Evolutionary conservation across 2,329 filamentous ascomycete genomes (phyloP), one percentile per base, ranked within the genome.

Genomic region (Amauroascus verrucosus): DNA sequence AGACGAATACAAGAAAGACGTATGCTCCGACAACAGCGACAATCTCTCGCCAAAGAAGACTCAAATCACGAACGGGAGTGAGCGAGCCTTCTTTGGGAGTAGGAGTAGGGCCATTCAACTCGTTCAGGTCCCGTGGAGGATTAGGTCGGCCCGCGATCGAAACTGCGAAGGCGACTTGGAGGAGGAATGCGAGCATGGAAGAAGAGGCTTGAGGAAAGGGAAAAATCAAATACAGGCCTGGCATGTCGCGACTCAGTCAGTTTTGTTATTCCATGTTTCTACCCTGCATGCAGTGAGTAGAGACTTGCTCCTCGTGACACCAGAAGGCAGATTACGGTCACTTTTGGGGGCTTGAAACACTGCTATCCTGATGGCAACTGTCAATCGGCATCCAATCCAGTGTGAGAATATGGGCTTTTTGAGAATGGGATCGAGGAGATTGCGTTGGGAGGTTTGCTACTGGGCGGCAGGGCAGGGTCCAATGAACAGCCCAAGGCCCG

Each of bases 21-120:
- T 96, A 96, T 55, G 86, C 84, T 57, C 84, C 88, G 55, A 91
- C 78, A 56, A 97, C 86, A 60, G 84, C 88, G 58, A 86, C 85
- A 61, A 96, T 83, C 69, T 96, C 85, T 55, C 82, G 83, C 16
- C 89, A 88, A 20, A 96, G 79, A 53, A 85, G 81, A 16, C 77
- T 70, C 58, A 73, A 72, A 65, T 89, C 76, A 61, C 81, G 74
- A 47, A 81, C 67, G 35, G 83, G 43, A 82, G 66, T 7, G 78
- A 30, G 73, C 54, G 83, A 78, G 6, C 80, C 80, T 69, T 82
- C 72, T 67, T 81, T 76, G 54, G 80, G 75, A 49, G 80, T 68
- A 40, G 81, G 80, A 32, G 81, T 77, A 46, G 80, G 79, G 58
- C 71, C 72, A 59, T 75, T 75, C 63, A 80, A 75, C 64, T 81